Conservation (phyloP, 2,329 filamentous ascomycete genomes). For the Neofusicoccum sp. region DNA sequence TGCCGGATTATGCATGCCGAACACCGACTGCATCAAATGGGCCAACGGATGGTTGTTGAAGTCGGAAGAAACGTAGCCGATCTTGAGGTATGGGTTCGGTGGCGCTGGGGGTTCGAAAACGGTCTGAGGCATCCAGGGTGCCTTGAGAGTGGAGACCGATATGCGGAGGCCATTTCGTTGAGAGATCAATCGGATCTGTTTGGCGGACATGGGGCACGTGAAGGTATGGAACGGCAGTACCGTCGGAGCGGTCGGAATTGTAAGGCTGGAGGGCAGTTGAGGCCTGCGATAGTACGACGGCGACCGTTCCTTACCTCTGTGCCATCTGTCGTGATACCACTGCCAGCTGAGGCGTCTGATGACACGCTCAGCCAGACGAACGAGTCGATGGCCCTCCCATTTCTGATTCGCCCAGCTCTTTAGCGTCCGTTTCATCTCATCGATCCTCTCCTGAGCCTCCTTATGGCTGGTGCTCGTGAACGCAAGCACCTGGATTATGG, state of each 20-base stretch:
- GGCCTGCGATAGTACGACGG: slow-evolving; percentile 66
- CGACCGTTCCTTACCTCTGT: slow-evolving; percentile 58
- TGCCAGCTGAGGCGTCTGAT: slow-evolving; percentile 75
- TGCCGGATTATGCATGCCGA: slow-evolving; percentile 76
- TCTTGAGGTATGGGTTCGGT: slow-evolving; percentile 77
- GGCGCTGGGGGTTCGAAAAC: slow-evolving; percentile 85
- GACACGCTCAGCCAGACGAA: slow-evolving; percentile 80
- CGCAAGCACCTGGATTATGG: slow-evolving; percentile 47
- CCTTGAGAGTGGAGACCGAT: slow-evolving; percentile 81
- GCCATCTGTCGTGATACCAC: slow-evolving; percentile 83
- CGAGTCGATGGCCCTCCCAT: slow-evolving; percentile 85
- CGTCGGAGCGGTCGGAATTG: slow-evolving; percentile 84
- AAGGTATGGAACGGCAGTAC: slow-evolving; percentile 98
- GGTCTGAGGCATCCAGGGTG: slow-evolving; percentile 77
- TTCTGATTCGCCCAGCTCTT: slow-evolving; percentile 65
- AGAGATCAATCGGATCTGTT: slow-evolving; percentile 89
- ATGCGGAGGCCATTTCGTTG: slow-evolving; percentile 93
- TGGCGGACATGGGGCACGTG: slow-evolving; percentile 87
- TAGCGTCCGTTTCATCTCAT: slow-evolving; percentile 38
- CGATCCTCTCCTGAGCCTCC: slow-evolving; percentile 35
- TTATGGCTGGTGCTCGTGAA: slow-evolving; percentile 33
- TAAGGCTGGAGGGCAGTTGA: slow-evolving; percentile 67
- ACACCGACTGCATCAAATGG: slow-evolving; percentile 98
- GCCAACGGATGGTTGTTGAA: slow-evolving; percentile 98
- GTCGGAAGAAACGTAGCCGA: slow-evolving; percentile 96